Percentiles rank a stretch among this genome's conserved stretches.
Conservation (phyloP, 768 basidiomycete species). For the Naganishia antarctica region DNA sequence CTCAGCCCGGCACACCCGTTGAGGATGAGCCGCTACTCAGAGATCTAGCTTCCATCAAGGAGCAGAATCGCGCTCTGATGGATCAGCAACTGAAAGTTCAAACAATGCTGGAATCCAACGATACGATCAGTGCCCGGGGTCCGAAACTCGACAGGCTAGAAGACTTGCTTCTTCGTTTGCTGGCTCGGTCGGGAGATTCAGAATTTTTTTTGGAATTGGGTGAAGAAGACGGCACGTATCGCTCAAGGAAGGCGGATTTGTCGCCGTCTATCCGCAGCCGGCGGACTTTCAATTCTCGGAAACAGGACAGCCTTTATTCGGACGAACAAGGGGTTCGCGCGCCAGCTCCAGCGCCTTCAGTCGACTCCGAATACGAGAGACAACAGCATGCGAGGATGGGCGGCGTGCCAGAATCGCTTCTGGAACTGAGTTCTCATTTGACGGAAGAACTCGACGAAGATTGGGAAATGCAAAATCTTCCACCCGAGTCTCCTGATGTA, state of each 20-base stretch:
- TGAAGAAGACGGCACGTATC: background rate
- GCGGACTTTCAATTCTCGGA: background rate
- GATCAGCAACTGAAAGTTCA: constrained; percentile 63
- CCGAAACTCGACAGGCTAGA: constrained; percentile 38
- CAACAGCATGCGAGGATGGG: constrained; percentile 13
- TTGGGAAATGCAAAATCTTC: constrained; percentile 40
- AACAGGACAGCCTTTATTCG: constrained; percentile 31
- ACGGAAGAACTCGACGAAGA: constrained; percentile 27
- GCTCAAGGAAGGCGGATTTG: no score
- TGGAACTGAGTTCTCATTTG: constrained; percentile 2
- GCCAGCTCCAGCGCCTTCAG: constrained; percentile 35
- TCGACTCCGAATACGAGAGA: constrained; percentile 9
- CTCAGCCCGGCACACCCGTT: constrained; percentile 44
- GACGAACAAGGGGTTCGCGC: constrained; percentile 34
- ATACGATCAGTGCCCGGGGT: constrained; percentile 29
- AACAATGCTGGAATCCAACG: constrained; percentile 56
- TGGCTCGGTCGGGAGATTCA: constrained; percentile 51
- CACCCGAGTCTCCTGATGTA: constrained; percentile 35
- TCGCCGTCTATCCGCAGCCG: background rate
- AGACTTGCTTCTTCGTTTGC: constrained; percentile 56
- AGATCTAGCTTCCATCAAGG: constrained; percentile 57
- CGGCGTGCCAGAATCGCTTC: constrained; percentile 21
- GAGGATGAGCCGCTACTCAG: constrained; percentile 54
- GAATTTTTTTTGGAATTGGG: constrained; percentile 48
- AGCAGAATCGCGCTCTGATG: constrained; percentile 60